Evolutionary conservation across 177 flowering plant species (phyloP), one percentile per base, ranked within the genome.

Genomic region (Telopea speciosissima): DNA sequence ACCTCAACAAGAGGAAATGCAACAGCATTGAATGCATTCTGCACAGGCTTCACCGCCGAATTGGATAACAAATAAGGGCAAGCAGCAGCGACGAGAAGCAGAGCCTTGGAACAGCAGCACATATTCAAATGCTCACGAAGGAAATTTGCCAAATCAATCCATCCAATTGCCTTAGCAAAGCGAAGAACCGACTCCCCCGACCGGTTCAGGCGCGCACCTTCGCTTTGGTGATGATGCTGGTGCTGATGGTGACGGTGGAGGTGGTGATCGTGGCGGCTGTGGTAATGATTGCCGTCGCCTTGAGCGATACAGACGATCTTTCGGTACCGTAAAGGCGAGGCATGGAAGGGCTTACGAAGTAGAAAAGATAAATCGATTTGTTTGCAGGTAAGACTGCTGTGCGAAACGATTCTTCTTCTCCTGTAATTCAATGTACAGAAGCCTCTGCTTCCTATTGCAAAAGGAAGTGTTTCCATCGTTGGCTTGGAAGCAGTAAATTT

Each of bases 1-100:
- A 94, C 99, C 81, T 97, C 99, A 56, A 95, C 99, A 8, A 93
- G 88, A 66, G 98, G 98, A 69, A 95, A 95, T 3, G 89, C 94
- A 24, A 85, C 31, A 44, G 79, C 56, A 71, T 87, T 82, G 72
- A 89, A 70, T 5, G 78, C 73, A 24, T 85, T 87, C 79, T 91
- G 99, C 2, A 90, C 26, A 70, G 81, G 83, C 85, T 85, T 89
- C 56, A 70, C 85, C 0, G 72, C 76, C 0, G 86, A 77, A 64
- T 79, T 87, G 13, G 97, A 91, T 8, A 89, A 40, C 58, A 90
- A 64, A 73, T 86, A 83, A 71, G 99, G 97, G 73, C 88, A 92
- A 74, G 72, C 86, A 28, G 90, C 92, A 8, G 97, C 97, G 26
- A 83, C 80, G 0, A 93, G 70, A 70, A 95, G 86, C 75, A 91